Evolutionary conservation across 139 green algal species (phyloP), one percentile per base, ranked within the genome.

Genomic region (Closterium sp.): DNA sequence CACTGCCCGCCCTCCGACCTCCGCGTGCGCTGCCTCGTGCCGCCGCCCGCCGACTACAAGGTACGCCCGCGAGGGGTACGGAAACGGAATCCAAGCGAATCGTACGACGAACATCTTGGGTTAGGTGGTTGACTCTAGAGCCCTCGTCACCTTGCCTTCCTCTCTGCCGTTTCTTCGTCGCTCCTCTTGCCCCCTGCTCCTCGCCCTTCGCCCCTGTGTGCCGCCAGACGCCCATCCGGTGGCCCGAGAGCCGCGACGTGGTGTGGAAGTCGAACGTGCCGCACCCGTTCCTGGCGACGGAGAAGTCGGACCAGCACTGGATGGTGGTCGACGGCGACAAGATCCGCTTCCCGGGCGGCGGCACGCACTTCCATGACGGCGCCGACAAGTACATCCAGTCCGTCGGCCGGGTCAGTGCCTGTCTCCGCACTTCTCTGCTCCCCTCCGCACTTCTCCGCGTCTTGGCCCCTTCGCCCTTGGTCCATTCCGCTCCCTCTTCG

Each of bases 291-390:
- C 66, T 90, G 10, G 87, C 87, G 16, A 86, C 31, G 8, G 33
- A 86, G 33, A 90, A 90, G 87, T 34, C 64, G 86, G 87, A 90
- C 12, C 87, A 90, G 87, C 87, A 90, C 33, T 90, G 87, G 87
- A 86, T 90, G 87, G 87, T 64, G 7, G 33, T 90, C 10, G 33
- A 90, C 5, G 87, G 87, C 7, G 87, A 90, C 31, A 86, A 34
- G 64, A 85, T 90, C 87, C 25, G 32, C 66, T 90, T 90, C 33
- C 87, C 87, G 21, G 87, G 87, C 33, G 88, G 88, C 10, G 88
- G 88, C 32, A 91, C 88, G 21, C 88, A 91, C 84, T 91, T 91
- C 88, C 64, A 91, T 12, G 64, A 90, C 55, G 88, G 88, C 1
- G 88, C 88, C 23, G 88, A 87, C 33, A 90, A 91, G 88, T 91